These are phyloP conservation scores for Pseudogymnoascus sp. DNA, from an alignment of 2,329 filamentous ascomycete genomes.

Conservation along the genomic window DNA sequence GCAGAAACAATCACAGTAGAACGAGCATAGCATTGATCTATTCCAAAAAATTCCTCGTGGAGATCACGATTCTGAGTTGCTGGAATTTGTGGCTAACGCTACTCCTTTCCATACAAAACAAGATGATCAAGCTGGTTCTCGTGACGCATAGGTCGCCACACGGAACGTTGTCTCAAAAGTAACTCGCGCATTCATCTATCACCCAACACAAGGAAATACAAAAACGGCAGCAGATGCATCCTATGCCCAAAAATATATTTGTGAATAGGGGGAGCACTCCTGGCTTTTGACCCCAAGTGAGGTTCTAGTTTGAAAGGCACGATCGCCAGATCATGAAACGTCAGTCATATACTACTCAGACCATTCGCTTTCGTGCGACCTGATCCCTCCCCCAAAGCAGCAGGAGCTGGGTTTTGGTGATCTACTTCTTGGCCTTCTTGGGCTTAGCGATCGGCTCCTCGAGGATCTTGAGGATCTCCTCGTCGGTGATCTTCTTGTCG, in stretches of 20 bases:
- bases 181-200: not conserved
- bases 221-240: not conserved
- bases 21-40: not conserved
- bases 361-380: not conserved
- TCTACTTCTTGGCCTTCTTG: slow-evolving; percentile 57
- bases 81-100: slow-evolving; percentile 7
- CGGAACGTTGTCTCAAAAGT: not conserved
- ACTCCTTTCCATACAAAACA: not conserved
- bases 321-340: not conserved
- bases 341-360: not conserved
- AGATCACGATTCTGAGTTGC: not conserved
- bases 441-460: slow-evolving; percentile 83
- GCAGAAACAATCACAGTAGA: not conserved
- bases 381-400: not conserved
- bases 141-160: not conserved
- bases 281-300: not conserved
- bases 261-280: not conserved
- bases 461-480: slow-evolving; percentile 90
- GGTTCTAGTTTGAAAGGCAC: not conserved
- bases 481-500: slow-evolving; percentile 96
- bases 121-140: not conserved
- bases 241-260: not conserved
- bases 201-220: not conserved
- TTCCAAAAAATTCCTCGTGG: not conserved
- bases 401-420: slow-evolving; percentile 19